Conservation (phyloP, 805 yeast genomes). For the Ogataea degrootiae region DNA sequence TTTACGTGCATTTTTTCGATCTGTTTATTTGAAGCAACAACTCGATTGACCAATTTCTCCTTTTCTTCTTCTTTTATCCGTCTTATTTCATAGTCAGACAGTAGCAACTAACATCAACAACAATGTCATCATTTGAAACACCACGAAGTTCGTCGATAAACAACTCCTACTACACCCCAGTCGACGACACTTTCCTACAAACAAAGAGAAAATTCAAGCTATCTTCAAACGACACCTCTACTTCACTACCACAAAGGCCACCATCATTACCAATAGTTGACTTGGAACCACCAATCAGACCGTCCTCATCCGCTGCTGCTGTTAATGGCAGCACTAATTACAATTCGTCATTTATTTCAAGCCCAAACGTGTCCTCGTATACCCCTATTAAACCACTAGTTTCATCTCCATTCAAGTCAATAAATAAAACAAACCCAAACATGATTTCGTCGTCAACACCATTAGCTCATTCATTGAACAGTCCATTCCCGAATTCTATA, state of each 20-base stretch:
- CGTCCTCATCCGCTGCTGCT: not conserved
- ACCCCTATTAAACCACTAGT: slow-evolving; percentile 31
- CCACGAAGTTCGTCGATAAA: slow-evolving; percentile 13
- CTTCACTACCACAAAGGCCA: not conserved
- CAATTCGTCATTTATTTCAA: slow-evolving; percentile 4
- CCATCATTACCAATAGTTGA: not conserved
- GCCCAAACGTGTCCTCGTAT: slow-evolving; percentile 13
- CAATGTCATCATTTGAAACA: slow-evolving; percentile 20
- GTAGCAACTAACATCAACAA: not conserved
- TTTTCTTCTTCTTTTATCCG: no score
- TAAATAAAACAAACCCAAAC: not conserved
- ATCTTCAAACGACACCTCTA: slow-evolving; percentile 1
- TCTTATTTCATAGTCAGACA: not conserved
- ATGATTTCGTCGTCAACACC: slow-evolving; percentile 6
- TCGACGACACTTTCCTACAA: slow-evolving; percentile 26
- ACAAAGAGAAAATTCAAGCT: slow-evolving; percentile 15
- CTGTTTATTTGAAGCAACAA: no score
- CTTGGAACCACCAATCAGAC: not conserved
- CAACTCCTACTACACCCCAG: slow-evolving; percentile 21
- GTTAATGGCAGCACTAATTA: not conserved
- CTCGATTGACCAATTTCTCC: no score
- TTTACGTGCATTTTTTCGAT: no score
- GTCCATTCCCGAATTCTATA: no score
- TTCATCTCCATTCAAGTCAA: slow-evolving; percentile 29
- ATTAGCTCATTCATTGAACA: not conserved